phyloP scores from a whole-genome alignment of 2,329 filamentous ascomycete species.

The Boeremia exigua region DNA sequence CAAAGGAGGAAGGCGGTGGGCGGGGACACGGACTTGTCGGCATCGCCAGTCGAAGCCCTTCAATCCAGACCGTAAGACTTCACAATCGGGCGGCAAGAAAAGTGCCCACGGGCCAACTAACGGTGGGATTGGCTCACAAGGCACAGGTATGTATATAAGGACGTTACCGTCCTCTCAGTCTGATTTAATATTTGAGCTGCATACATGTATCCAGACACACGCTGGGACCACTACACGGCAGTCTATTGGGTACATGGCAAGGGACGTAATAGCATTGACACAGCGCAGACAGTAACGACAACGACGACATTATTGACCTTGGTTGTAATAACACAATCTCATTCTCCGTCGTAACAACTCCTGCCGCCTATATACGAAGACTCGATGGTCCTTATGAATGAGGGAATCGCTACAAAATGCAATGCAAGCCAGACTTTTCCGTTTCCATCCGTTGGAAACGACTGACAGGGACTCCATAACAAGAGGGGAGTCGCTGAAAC shows the following conservation, averaged over 20 bases:
- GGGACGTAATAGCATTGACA: slow-evolving; percentile 6
- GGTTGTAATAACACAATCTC: slow-evolving; percentile 23
- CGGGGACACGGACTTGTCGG: slow-evolving; percentile 14
- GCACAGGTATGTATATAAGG: slow-evolving; percentile 13
- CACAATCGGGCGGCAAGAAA: slow-evolving; percentile 21
- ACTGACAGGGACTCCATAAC: slow-evolving; percentile 32
- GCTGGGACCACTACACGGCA: background rate
- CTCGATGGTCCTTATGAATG: slow-evolving; percentile 29
- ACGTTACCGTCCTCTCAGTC: slow-evolving; percentile 30
- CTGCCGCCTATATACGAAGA: slow-evolving; percentile 32
- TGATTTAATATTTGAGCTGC: slow-evolving; percentile 1
- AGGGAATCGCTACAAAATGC: slow-evolving; percentile 41
- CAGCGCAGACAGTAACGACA: background rate
- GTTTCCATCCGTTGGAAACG: slow-evolving; percentile 29
- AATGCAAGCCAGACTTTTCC: slow-evolving; percentile 41
- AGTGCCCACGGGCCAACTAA: slow-evolving; percentile 24
- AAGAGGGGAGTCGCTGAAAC: slow-evolving; percentile 39
- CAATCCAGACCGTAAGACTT: slow-evolving; percentile 38
- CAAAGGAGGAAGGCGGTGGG: slow-evolving; percentile 36
- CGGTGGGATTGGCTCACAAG: slow-evolving; percentile 18
- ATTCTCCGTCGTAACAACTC: slow-evolving; percentile 28
- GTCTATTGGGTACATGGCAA: slow-evolving; percentile 15
- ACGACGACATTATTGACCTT: slow-evolving; percentile 18
- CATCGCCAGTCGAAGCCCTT: slow-evolving; percentile 29
- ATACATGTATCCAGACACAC: background rate